Base-by-base conservation (phyloP, 176 grass and related monocot genomes). In the Bonia amplexicaulis region DNA sequence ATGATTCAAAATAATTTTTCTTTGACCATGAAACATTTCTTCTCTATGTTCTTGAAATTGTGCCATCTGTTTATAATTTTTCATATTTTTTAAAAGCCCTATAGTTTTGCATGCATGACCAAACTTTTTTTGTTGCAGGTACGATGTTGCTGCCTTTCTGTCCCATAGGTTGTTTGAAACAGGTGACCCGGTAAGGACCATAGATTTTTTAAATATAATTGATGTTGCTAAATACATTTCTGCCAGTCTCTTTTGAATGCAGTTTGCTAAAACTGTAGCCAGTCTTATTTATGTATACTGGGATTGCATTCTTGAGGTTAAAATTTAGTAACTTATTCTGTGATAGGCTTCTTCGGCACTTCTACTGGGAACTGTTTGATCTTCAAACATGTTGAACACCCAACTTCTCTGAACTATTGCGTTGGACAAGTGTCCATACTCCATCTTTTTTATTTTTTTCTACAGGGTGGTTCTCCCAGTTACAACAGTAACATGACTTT, bases 101-200 rank as follows among this genome's bases (percentile, higher is more conserved):
- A 13, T 66, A 74, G 40, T 76, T 74, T 63, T 89, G 10, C n/a
- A 7, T 82, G 63, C 29, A 8, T 90, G 25, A 37, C 61, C 12
- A 45, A 46, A 11, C 51, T 80, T 79, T 74, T 74, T 67, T 33
- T 84, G 9, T 76, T 95, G 49, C 67, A 95, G 93, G 93, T 95
- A 95, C 65, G 93, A 95, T 89, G 93, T 95, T 84, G 88, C 90
- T 79, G 88, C 67, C 48, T 92, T 95, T 65, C 76, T 95, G 78
- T 86, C 90, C 13, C 90, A 95, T 63, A 88, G 93, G 74, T 71
- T 87, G 54, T 90, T 92, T 75, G 90, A 95, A 87, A 26, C 88
- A 9, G 83, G 80, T 59, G 93, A 95, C 29, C 93, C 93, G 88
- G 93, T 95, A 90, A 92, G 54, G 42, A 64, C 12, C 33, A 62